Evolutionary conservation across 2,329 filamentous ascomycete species (phyloP), one percentile per base, ranked within the genome.

Genomic region (Aspergillus caelatus): DNA sequence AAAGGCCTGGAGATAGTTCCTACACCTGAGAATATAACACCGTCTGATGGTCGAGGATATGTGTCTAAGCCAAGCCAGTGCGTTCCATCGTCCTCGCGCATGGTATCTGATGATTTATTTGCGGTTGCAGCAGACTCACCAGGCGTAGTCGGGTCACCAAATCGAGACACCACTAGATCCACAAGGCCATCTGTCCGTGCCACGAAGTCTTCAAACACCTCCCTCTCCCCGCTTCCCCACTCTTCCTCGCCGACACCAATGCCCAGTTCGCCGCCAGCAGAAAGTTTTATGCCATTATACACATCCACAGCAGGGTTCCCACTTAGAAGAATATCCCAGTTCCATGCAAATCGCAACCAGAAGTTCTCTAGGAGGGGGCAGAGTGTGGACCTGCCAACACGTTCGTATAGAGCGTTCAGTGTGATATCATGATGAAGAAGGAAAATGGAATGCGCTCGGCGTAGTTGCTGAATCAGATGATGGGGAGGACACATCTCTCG

Each of bases 231-330:
- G 74, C 94, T 97, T 5, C 94, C 94, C 76, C 93, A 90, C 61
- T 97, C 92, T 80, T 98, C 95, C 76, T 98, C 95, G 21, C 95
- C 95, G 1, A 98, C 95, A 0, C 95, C 95, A 53, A 97, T 87
- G 19, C 95, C 95, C 30, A 98, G 86, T 79, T 98, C 94, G 21
- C 95, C 94, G 39, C 92, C 93, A 8, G 91, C 92, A 14, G 94
- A 92, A 36, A 99, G 84, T 77, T 96, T 97, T 73, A 97, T 88
- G 7, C 92, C 93, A 12, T 90, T 88, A 72, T 93, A 93, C 6
- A 96, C 83, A 66, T 90, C 89, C 1, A 90, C 87, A 2, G 90
- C 89, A 0, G 95, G 95, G 71, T 96, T 97, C 10, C 93, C 94
- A 73, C 94, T 92, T 48, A 99, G 84, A 68, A 97, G 85, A 14